phyloP scores from a whole-genome alignment of 306 rosid genomes.

The Vicia sativa region DNA sequence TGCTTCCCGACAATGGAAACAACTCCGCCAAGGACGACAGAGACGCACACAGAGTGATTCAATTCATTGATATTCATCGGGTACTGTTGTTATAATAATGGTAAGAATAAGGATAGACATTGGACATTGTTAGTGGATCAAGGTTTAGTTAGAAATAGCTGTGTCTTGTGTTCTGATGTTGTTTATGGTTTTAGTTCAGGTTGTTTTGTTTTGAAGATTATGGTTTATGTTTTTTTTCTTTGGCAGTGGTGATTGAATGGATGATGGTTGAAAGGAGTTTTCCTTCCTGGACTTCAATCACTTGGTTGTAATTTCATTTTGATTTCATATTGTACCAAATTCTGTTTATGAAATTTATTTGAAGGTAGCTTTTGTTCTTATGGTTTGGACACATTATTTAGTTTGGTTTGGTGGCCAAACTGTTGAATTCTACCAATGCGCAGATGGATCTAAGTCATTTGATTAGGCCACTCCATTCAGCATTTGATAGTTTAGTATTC shows the following conservation, averaged over 20 bases:
- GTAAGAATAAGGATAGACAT: not conserved
- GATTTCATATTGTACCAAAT: slow-evolving; percentile 5
- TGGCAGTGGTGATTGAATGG: slow-evolving; percentile 44
- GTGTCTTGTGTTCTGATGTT: not conserved
- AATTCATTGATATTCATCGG: not conserved
- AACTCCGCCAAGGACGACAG: slow-evolving; percentile 8
- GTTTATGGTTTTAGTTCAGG: not conserved
- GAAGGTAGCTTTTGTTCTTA: not conserved
- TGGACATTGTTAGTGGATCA: slow-evolving; percentile 5
- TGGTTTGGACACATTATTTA: not conserved
- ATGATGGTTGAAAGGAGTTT: slow-evolving; percentile 37
- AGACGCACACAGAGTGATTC: slow-evolving; percentile 32
- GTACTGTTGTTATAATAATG: not conserved
- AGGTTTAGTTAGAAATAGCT: not conserved
- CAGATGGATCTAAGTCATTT: not conserved
- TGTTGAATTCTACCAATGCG: not conserved
- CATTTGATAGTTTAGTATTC: not conserved
- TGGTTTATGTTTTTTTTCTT: slow-evolving; percentile 5
- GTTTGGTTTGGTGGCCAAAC: slow-evolving; percentile 1
- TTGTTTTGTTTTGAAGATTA: not conserved
- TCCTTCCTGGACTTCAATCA: slow-evolving; percentile 51
- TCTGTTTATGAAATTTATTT: slow-evolving; percentile 8
- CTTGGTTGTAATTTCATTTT: slow-evolving; percentile 21
- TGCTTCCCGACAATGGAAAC: slow-evolving; percentile 54
- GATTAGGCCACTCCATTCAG: not conserved